Percentiles rank a stretch among this genome's conserved stretches.
phyloP scores from a whole-genome alignment of 2,329 filamentous ascomycete genomes.

The Claviceps sp. region DNA sequence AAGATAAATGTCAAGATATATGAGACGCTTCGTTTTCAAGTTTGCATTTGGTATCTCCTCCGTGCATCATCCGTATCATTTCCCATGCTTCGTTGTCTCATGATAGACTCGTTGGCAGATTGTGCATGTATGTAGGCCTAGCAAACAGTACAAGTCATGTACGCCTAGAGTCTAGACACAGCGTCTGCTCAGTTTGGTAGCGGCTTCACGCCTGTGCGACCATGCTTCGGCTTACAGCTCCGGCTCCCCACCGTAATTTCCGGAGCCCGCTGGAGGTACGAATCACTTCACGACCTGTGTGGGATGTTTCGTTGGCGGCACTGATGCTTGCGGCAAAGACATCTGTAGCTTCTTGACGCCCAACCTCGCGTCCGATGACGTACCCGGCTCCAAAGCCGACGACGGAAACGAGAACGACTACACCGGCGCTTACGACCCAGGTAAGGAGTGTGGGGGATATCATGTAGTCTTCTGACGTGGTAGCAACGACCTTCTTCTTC shows the following conservation, averaged over 20 bases:
- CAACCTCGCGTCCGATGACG: constrained; percentile 53
- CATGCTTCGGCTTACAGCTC: constrained; percentile 37
- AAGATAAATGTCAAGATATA: too few relatives aligned
- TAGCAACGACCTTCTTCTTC: constrained; percentile 42
- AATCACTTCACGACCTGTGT: constrained; percentile 41
- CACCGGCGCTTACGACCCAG: constrained; percentile 53
- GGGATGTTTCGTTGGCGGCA: constrained; percentile 31
- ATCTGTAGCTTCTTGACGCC: constrained; percentile 47
- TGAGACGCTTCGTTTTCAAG: not conserved
- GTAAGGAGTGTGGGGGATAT: constrained; percentile 49
- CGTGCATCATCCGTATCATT: not conserved
- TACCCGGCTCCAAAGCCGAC: constrained; percentile 58
- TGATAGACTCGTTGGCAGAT: not conserved
- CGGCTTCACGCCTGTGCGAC: constrained; percentile 24
- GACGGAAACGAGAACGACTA: constrained; percentile 53
- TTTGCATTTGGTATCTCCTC: not conserved
- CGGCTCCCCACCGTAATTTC: constrained; percentile 40
- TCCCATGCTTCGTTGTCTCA: not conserved
- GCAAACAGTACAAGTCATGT: too few relatives aligned
- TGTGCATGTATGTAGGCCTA: too few relatives aligned
- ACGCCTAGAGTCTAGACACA: too few relatives aligned
- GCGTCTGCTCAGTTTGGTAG: not conserved
- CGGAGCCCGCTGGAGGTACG: constrained; percentile 37
- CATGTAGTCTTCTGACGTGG: constrained; percentile 23
- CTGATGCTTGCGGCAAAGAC: constrained; percentile 28